Evolutionary conservation across 345 rosid species (phyloP).

Genomic region (Passiflora organensis): DNA sequence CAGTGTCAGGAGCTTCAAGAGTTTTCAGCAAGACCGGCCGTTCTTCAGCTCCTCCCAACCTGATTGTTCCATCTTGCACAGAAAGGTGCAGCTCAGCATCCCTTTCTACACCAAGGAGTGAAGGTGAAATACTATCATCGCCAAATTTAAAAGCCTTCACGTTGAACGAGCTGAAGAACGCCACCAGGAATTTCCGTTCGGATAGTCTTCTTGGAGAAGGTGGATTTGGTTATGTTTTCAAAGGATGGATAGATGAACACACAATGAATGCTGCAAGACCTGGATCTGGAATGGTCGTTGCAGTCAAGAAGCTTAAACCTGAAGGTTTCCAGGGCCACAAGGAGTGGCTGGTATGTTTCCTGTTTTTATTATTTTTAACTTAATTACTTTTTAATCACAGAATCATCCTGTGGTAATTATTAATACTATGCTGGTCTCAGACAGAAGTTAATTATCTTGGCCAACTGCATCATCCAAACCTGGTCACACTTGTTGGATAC

Average conservation of each 20-base stretch:
- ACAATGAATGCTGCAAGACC: constrained; percentile 63
- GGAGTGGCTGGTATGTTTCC: constrained; percentile 82
- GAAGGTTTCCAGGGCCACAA: constrained; percentile 99
- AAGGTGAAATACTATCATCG: constrained; percentile 88
- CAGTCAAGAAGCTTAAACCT: constrained; percentile 89
- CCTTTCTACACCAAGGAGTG: constrained; percentile 76
- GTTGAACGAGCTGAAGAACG: constrained; percentile 71
- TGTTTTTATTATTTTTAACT: constrained; percentile 4
- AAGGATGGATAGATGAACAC: constrained; percentile 94
- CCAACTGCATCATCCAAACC: constrained; percentile 87
- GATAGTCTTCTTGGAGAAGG: constrained; percentile 96
- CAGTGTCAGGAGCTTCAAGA: constrained; percentile 49
- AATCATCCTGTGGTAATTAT: background rate
- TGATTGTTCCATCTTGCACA: constrained; percentile 60
- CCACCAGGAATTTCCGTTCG: constrained; percentile 85
- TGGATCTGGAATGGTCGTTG: constrained; percentile 89
- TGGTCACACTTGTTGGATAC: constrained; percentile 84
- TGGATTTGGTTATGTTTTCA: constrained; percentile 89
- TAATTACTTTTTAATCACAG: background rate
- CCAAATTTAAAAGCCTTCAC: constrained; percentile 79
- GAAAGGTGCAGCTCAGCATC: constrained; percentile 43
- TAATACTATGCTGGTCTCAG: constrained; percentile 47
- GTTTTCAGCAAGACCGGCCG: constrained; percentile 67
- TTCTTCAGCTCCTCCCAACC: constrained; percentile 54
- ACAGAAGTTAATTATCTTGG: constrained; percentile 97